Conservation (phyloP, 108 stramenopile species). For the Skeletonema marinoi region DNA sequence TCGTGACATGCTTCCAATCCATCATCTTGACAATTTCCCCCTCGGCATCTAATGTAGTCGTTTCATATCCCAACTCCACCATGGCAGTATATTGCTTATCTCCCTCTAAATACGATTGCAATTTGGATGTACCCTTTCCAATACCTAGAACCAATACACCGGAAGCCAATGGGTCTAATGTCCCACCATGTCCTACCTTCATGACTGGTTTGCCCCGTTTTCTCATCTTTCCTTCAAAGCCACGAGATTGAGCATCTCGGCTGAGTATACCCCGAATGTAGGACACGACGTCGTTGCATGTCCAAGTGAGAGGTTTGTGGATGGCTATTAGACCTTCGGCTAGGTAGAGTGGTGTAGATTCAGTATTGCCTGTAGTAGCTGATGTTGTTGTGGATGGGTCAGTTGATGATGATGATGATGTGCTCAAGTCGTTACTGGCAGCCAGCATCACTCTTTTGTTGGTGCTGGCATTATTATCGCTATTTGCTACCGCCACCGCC, state of each 20-base stretch:
- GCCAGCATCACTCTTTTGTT: neutral
- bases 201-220: conserved; percentile 41
- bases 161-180: conserved; percentile 93
- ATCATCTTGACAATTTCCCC: conserved; percentile 63
- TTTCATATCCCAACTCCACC: conserved; percentile 79
- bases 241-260: conserved; percentile 67
- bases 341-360: conserved; percentile 54
- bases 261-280: conserved; percentile 78
- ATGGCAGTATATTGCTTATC: conserved; percentile 80
- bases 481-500: neutral
- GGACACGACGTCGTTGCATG: conserved; percentile 85
- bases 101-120: conserved; percentile 80
- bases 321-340: conserved; percentile 86
- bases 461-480: neutral
- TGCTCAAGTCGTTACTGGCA: neutral
- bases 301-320: conserved; percentile 91
- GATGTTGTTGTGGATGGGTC: neutral
- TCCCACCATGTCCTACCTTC: conserved; percentile 95
- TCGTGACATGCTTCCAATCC: conserved; percentile 64
- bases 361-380: neutral
- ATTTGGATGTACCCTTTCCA: conserved; percentile 80
- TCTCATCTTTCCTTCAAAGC: conserved; percentile 37
- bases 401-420: neutral
- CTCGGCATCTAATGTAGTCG: conserved; percentile 85
- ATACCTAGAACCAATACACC: conserved; percentile 95